A percentile compares a stretch with the other conserved stretches of the same genome.
Conservation (phyloP, 73 alveolate genomes). For the Paramecium octaurelia region DNA sequence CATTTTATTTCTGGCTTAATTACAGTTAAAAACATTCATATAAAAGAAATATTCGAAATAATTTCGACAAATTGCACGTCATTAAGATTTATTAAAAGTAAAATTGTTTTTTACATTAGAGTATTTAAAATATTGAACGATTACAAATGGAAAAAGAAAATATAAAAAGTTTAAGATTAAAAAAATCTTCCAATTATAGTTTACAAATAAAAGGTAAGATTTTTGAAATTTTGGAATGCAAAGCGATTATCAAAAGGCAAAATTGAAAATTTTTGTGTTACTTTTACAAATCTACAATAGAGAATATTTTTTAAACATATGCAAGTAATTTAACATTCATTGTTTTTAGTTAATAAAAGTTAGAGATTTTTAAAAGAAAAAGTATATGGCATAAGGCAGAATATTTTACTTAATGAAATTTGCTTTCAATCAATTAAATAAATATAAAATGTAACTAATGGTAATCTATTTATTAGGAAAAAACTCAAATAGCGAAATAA, state of each 20-base stretch:
- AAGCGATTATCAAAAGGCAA: not conserved
- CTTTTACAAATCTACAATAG: not conserved
- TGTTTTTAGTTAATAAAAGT: not conserved
- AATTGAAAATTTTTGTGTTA: not conserved
- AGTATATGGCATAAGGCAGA: slow-evolving; percentile 1
- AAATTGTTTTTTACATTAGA: not conserved
- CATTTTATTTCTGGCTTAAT: slow-evolving; percentile 20
- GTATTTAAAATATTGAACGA: not conserved
- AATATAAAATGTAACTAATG: not conserved
- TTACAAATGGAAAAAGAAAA: slow-evolving; percentile 29
- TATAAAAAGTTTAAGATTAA: not conserved
- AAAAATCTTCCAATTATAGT: not conserved
- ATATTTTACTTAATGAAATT: not conserved
- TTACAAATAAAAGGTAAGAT: not conserved
- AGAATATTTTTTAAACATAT: slow-evolving; percentile 26
- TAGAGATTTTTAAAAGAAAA: slow-evolving; percentile 18
- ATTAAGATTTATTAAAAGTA: slow-evolving; percentile 12
- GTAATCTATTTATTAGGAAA: not conserved
- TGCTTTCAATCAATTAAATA: not conserved
- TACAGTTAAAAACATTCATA: not conserved
- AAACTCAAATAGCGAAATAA: not conserved
- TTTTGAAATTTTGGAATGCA: not conserved
- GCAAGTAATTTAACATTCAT: not conserved
- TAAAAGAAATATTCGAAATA: not conserved
- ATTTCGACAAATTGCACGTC: not conserved